Conservation (phyloP, 305 asterid genomes). For the Striga hermonthica region DNA sequence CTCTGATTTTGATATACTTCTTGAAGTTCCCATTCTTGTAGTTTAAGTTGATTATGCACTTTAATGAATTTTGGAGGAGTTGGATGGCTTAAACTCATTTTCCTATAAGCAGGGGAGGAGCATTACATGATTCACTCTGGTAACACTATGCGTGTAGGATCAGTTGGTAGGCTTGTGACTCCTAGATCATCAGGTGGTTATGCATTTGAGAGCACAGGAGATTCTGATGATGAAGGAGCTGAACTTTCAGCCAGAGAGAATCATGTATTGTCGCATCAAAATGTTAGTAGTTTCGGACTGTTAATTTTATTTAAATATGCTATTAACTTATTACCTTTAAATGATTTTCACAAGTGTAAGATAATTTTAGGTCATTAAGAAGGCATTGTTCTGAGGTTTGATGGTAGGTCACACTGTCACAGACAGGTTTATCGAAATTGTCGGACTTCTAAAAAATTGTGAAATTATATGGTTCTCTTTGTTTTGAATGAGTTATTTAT, state of each 20-base stretch:
- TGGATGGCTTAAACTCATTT: constrained; percentile 19
- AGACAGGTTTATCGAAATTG: too few species aligned
- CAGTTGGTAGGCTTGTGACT: constrained; percentile 60
- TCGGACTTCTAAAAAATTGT: too few species aligned
- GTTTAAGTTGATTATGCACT: constrained; percentile 9
- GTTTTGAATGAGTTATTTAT: too few species aligned
- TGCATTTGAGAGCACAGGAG: constrained; percentile 63
- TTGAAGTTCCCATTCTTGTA: constrained; percentile 10
- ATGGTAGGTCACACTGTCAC: too few species aligned
- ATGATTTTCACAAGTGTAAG: constrained; percentile 15
- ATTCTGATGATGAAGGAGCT: constrained; percentile 64
- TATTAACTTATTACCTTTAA: constrained; percentile 9
- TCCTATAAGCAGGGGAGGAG: constrained; percentile 46
- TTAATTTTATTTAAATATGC: background rate
- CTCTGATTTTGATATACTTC: constrained; percentile 10
- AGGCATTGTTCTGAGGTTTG: too few species aligned
- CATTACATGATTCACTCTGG: constrained; percentile 38
- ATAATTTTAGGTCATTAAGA: constrained; percentile 1
- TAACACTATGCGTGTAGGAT: constrained; percentile 50
- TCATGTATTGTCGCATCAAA: constrained; percentile 38
- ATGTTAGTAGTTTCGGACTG: constrained; percentile 37
- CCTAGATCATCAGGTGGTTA: constrained; percentile 57
- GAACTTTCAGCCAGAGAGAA: constrained; percentile 50
- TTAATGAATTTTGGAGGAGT: background rate
- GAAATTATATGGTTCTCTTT: too few species aligned